These are phyloP conservation scores for Camelina neglecta DNA, from an alignment of 345 rosid species.

Conservation along the genomic window DNA sequence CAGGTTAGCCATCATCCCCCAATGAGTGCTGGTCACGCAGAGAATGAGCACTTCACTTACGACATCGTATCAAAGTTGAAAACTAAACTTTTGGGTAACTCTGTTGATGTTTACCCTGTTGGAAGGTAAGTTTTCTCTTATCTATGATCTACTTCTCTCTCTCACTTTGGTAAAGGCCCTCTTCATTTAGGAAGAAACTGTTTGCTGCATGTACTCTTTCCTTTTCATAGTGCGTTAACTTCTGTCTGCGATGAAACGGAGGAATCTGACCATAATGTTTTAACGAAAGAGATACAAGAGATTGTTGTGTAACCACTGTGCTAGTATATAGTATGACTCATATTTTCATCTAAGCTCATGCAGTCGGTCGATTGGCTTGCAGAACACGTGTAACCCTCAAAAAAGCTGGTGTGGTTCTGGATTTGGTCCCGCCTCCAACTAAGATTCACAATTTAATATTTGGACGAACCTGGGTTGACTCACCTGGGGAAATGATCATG, in stretches of 20 bases:
- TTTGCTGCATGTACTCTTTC: conserved; percentile 14
- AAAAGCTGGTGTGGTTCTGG: conserved; percentile 70
- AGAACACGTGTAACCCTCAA: conserved; percentile 74
- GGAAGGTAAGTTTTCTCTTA: conserved; percentile 55
- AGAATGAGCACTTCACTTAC: conserved; percentile 83
- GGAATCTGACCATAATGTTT: background rate
- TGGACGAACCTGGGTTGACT: conserved; percentile 85
- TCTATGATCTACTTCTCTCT: conserved; percentile 12
- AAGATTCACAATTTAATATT: conserved; percentile 76
- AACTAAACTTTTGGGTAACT: conserved; percentile 83
- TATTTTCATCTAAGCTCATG: conserved; percentile 28
- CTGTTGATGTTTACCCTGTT: conserved; percentile 72
- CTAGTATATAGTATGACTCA: background rate
- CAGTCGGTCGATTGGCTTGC: conserved; percentile 35
- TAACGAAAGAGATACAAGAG: background rate
- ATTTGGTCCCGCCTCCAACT: conserved; percentile 79
- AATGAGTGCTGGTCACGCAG: conserved; percentile 93
- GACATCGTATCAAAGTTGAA: conserved; percentile 85
- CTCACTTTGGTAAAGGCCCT: background rate
- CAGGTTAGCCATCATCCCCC: conserved; percentile 98
- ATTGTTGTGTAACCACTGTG: conserved; percentile 1
- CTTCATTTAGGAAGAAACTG: background rate
- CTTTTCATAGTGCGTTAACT: background rate
- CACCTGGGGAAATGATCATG: conserved; percentile 84
- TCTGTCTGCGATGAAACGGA: conserved; percentile 5